phyloP scores from a whole-genome alignment of 2,329 filamentous ascomycete species.

The Penicillium hordei region DNA sequence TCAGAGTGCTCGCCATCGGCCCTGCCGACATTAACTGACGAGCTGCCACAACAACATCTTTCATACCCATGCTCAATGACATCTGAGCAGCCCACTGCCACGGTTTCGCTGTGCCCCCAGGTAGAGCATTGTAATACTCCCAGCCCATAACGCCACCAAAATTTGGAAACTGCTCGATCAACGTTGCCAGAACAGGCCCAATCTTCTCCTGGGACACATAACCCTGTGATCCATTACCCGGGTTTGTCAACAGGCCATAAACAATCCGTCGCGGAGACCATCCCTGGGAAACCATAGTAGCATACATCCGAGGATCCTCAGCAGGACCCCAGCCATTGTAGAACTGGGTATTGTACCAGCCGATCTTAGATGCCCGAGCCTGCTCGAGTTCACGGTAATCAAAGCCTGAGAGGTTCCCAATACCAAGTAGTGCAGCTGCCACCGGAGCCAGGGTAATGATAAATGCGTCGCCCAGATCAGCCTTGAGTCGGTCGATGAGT shows the following conservation, averaged over 20 bases:
- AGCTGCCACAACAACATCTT: slow-evolving; percentile 36
- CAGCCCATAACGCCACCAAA: slow-evolving; percentile 93
- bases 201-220: slow-evolving; percentile 62
- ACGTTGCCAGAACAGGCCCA: slow-evolving; percentile 55
- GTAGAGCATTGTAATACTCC: slow-evolving; percentile 87
- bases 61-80: slow-evolving; percentile 52
- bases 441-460: slow-evolving; percentile 81
- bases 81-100: slow-evolving; percentile 78
- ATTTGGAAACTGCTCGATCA: slow-evolving; percentile 61
- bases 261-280: slow-evolving; percentile 75
- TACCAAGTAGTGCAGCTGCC: slow-evolving; percentile 67
- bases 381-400: slow-evolving; percentile 73
- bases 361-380: slow-evolving; percentile 63
- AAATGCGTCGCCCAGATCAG: slow-evolving; percentile 55
- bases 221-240: slow-evolving; percentile 65
- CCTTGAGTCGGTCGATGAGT: slow-evolving; percentile 65
- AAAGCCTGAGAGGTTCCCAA: slow-evolving; percentile 73
- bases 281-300: slow-evolving; percentile 52
- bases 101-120: slow-evolving; percentile 61
- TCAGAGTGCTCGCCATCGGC: slow-evolving; percentile 33
- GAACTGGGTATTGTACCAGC: slow-evolving; percentile 90
- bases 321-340: slow-evolving; percentile 86
- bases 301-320: slow-evolving; percentile 48
- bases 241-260: slow-evolving; percentile 76
- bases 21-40: slow-evolving; percentile 29